Percentiles rank a stretch among this genome's conserved stretches.
Evolutionary conservation across 805 yeast species (phyloP).

Genomic region (Komagataella mondaviorum): DNA sequence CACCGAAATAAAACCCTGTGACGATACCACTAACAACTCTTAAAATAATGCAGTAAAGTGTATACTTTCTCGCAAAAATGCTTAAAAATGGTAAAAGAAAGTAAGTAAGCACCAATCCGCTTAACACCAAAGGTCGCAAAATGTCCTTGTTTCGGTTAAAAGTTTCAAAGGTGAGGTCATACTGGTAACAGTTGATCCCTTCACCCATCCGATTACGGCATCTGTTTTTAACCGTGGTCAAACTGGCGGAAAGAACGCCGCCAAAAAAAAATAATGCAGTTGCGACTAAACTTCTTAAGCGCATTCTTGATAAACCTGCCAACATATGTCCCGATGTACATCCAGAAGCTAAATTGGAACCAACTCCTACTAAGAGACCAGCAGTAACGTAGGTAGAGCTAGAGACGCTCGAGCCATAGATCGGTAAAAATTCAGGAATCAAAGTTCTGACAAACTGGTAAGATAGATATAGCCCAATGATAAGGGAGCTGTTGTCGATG

Average conservation of each 20-base stretch:
- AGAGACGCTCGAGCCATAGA: neutral
- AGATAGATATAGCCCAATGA: constrained; percentile 22
- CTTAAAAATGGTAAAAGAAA: constrained; percentile 13
- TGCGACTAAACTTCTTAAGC: constrained; percentile 31
- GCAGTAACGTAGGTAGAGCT: constrained; percentile 8
- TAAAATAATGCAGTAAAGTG: neutral
- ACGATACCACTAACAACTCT: constrained; percentile 9
- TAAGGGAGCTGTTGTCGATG: constrained; percentile 15
- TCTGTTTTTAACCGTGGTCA: constrained; percentile 2
- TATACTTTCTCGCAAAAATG: neutral
- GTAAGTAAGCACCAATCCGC: constrained; percentile 10
- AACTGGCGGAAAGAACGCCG: constrained; percentile 16
- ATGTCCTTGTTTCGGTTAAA: constrained; percentile 6
- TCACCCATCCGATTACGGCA: neutral
- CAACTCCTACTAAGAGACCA: constrained; percentile 32
- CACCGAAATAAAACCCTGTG: constrained; percentile 24
- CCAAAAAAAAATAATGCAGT: constrained; percentile 21
- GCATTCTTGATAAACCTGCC: constrained; percentile 30
- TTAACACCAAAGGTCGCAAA: constrained; percentile 5
- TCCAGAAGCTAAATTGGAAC: constrained; percentile 33
- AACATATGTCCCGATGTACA: constrained; percentile 47
- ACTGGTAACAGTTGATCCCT: constrained; percentile 5
- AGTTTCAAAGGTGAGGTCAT: constrained; percentile 8
- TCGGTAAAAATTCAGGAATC: constrained; percentile 15
- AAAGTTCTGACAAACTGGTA: constrained; percentile 8